Percentiles rank a stretch among this genome's conserved stretches.
These are phyloP conservation scores for fission yeast (Schizosaccharomyces pombe) DNA, from an alignment of 805 yeast genomes.

Conservation along the genomic window ASM294v3 CU329670.1:2571501-2572000, in stretches of 20 bases:
- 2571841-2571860: constrained; percentile 99
- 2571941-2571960: constrained; percentile 84
- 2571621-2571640: constrained; percentile 24
- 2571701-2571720: constrained; percentile 60
- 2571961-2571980: constrained; percentile 99
- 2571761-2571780: constrained; percentile 56
- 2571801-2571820: constrained; percentile 80
- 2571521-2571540: constrained; percentile 76
- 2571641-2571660: constrained; percentile 36
- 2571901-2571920: constrained; percentile 81
- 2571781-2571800: constrained; percentile 88
- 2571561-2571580: constrained; percentile 43
- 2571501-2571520: constrained; percentile 74
- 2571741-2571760: constrained; percentile 80
- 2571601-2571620: constrained; percentile 78
- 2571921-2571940: constrained; percentile 81
- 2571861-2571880: constrained; percentile 82
- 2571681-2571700: constrained; percentile 69
- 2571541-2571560: constrained; percentile 83
- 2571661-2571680: constrained; percentile 54
- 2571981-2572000: constrained; percentile 92
- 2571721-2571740: constrained; percentile 73
- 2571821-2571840: constrained; percentile 74
- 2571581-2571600: constrained; percentile 55
- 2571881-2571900: constrained; percentile 68